A percentile compares a stretch with the other conserved stretches of the same genome.
Evolutionary conservation across 2,329 filamentous ascomycete genomes (phyloP).

Genomic region (Apiospora saccharicola): DNA sequence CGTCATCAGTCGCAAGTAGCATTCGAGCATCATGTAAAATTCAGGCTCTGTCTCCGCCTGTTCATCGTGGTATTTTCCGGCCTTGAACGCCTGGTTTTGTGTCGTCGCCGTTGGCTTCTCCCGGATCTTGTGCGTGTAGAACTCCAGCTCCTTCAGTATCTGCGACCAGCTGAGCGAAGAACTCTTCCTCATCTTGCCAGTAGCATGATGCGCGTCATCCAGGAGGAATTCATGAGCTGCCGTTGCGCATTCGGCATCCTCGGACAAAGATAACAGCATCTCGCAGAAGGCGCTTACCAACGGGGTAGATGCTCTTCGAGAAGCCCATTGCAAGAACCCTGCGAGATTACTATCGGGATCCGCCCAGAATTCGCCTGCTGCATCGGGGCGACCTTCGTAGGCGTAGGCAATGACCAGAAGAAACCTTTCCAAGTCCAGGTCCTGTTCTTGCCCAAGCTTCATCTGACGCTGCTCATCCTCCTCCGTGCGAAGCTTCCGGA

Average conservation of each 20-base stretch:
- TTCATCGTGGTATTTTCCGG: slow-evolving; percentile 67
- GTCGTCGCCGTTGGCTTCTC: slow-evolving; percentile 66
- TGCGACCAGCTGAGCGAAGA: slow-evolving; percentile 91
- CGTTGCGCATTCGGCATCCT: slow-evolving; percentile 81
- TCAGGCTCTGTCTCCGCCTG: slow-evolving; percentile 86
- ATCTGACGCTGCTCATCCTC: slow-evolving; percentile 86
- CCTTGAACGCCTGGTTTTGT: slow-evolving; percentile 61
- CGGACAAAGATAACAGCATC: slow-evolving; percentile 88
- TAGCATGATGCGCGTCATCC: slow-evolving; percentile 79
- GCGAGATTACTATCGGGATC: slow-evolving; percentile 92
- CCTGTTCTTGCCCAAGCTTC: slow-evolving; percentile 70
- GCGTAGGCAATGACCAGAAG: slow-evolving; percentile 91
- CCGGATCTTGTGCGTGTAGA: slow-evolving; percentile 80
- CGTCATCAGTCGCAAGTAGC: slow-evolving; percentile 86
- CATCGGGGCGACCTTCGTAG: slow-evolving; percentile 85
- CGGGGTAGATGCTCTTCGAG: slow-evolving; percentile 92
- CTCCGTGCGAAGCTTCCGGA: slow-evolving; percentile 84
- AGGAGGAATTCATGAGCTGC: slow-evolving; percentile 88
- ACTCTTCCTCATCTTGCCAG: slow-evolving; percentile 80
- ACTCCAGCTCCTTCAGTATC: slow-evolving; percentile 88
- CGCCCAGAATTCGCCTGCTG: slow-evolving; percentile 88
- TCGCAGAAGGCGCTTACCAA: slow-evolving; percentile 96
- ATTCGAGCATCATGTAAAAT: slow-evolving; percentile 95
- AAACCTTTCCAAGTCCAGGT: slow-evolving; percentile 85
- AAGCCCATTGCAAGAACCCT: slow-evolving; percentile 97